Base-by-base conservation (phyloP, 768 basidiomycete genomes). In the Rhodotorula diobovata region DNA sequence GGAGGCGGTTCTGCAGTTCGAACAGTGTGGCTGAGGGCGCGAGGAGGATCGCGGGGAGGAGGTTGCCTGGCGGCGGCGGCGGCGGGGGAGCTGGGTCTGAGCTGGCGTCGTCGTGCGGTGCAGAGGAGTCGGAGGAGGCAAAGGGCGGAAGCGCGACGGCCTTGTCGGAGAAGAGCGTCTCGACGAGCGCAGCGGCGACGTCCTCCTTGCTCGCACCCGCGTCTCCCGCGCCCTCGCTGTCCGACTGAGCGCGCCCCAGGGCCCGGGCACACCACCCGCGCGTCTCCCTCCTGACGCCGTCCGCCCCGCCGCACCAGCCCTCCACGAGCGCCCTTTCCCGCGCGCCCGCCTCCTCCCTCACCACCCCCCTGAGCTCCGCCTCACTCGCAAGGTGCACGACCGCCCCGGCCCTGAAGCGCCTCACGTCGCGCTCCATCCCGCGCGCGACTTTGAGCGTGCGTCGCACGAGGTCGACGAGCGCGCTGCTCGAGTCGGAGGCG, bases 1-100 rank as follows among this genome's bases (percentile, higher is more conserved):
- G 72, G 9, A 73, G 30, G 32, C 23, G 48, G 61, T 73, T 73
- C 34, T 73, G 72, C 28, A 69, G 64, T 3, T 39, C n/a, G 56
- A 69, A 69, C 32, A 69, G 67, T 1, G 53, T 15, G 15, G 64
- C 64, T 0, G 67, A 35, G 28, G 34, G 43, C 35, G 61, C 48
- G 51, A 59, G 46, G 46, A 73, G 61, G 34, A 60, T 37, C 2
- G 72, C 67, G 6, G 72, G 72, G 18, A 66, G 55, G 21, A 28
- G 21, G 39, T 68, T 73, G 8, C 37, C 23, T 30, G 37, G 14
- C 11, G 30, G 32, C 1, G 60, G 45, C 14, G 28, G 14, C 7
- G 48, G 48, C 3, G 48, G 48, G 48, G 23, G 25, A 12, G 8
- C n/a, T n/a, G n/a, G n/a, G n/a, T n/a, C n/a, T n/a, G n/a, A n/a